phyloP scores from a whole-genome alignment of 2,329 filamentous ascomycete genomes.

The Colletotrichum ledebouriae region DNA sequence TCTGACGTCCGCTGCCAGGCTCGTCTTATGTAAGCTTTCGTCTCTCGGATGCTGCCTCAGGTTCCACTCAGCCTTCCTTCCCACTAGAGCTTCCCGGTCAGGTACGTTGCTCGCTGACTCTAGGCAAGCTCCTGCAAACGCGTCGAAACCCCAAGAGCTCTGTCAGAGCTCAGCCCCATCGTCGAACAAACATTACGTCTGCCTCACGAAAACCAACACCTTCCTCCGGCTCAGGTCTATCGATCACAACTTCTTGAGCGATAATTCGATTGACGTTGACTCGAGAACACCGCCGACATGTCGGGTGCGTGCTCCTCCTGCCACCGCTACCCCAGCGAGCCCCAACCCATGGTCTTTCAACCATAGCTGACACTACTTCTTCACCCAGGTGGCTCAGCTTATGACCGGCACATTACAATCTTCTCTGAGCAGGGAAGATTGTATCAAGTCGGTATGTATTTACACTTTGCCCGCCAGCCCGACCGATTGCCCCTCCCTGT shows the following conservation, averaged over 20 bases:
- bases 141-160: slow-evolving; percentile 49
- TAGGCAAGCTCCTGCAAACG: slow-evolving; percentile 64
- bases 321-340: slow-evolving; percentile 29
- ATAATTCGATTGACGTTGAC: slow-evolving; percentile 9
- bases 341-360: slow-evolving; percentile 33
- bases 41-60: slow-evolving; percentile 49
- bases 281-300: slow-evolving; percentile 58
- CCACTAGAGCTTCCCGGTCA: slow-evolving; percentile 46
- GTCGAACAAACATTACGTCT: slow-evolving; percentile 37
- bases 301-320: slow-evolving; percentile 58
- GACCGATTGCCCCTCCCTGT: slow-evolving; percentile 37
- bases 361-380: slow-evolving; percentile 48
- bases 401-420: slow-evolving; percentile 99
- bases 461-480: slow-evolving; percentile 11
- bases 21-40: slow-evolving; percentile 27
- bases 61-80: slow-evolving; percentile 51
- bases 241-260: slow-evolving; percentile 45
- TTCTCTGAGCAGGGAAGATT: slow-evolving; percentile 98
- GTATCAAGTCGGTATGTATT: slow-evolving; percentile 96
- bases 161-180: slow-evolving; percentile 43
- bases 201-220: slow-evolving; percentile 45
- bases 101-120: slow-evolving; percentile 47
- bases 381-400: slow-evolving; percentile 81
- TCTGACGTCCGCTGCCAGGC: not conserved
- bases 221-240: slow-evolving; percentile 23